These are phyloP conservation scores for Albophoma yamanashiensis DNA, from an alignment of 2,329 filamentous ascomycete species.

Conservation along the genomic window DNA sequence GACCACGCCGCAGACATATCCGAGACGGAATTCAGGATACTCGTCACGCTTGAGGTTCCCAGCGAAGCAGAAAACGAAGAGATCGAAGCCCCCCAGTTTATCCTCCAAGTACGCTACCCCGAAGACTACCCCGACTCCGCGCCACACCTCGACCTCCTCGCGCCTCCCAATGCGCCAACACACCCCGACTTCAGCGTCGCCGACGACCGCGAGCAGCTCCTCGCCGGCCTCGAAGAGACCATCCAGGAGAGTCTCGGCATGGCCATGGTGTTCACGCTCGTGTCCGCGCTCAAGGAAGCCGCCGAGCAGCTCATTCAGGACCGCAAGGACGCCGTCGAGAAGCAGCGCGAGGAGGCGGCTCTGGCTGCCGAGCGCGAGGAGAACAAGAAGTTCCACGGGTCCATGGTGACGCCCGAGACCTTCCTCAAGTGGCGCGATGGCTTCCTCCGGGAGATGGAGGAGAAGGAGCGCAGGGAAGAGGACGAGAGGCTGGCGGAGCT, in stretches of 20 bases:
- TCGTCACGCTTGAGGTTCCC: conserved; percentile 70
- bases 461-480: conserved; percentile 54
- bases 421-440: conserved; percentile 74
- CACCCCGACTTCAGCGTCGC: conserved; percentile 69
- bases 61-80: conserved; percentile 53
- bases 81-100: conserved; percentile 56
- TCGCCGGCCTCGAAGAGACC: conserved; percentile 59
- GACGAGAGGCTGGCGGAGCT: conserved; percentile 75
- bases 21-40: conserved; percentile 79
- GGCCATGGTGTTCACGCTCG: conserved; percentile 92
- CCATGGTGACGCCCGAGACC: conserved; percentile 73
- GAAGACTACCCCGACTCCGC: conserved; percentile 81
- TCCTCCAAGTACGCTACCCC: conserved; percentile 84
- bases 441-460: conserved; percentile 74
- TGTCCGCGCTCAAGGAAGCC: conserved; percentile 76
- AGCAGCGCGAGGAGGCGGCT: conserved; percentile 42
- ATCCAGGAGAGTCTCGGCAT: conserved; percentile 93
- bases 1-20: conserved; percentile 57
- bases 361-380: conserved; percentile 71
- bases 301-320: conserved; percentile 78
- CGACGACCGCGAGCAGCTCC: conserved; percentile 65
- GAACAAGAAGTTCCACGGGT: conserved; percentile 93
- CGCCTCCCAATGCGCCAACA: conserved; percentile 56
- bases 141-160: conserved; percentile 69
- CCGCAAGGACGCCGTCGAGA: conserved; percentile 54